Evolutionary conservation across 2,329 filamentous ascomycete genomes (phyloP).

Genomic region (Pseudocercospora cruenta): DNA sequence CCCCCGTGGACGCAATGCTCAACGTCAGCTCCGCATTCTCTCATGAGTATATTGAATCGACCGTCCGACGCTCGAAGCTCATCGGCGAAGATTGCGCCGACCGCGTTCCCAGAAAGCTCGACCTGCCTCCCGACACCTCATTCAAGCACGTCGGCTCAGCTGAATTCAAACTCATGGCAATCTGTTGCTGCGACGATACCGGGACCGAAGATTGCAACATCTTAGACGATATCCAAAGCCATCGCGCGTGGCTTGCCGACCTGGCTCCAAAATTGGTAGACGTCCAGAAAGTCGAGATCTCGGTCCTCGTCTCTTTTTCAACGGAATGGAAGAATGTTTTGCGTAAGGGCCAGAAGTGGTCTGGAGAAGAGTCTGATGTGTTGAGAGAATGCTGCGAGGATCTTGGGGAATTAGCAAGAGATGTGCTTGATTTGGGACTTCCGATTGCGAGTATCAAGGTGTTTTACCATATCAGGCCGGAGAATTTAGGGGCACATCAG

Average conservation of each 20-base stretch:
- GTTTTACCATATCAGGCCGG: background rate
- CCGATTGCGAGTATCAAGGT: background rate
- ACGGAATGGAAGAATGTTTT: background rate
- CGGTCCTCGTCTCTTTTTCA: background rate
- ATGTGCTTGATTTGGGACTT: background rate
- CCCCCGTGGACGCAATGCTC: background rate
- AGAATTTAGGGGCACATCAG: background rate
- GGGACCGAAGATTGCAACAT: background rate
- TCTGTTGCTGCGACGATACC: background rate
- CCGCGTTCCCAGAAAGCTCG: background rate
- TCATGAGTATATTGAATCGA: background rate
- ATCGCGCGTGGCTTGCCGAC: background rate
- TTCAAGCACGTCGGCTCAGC: background rate
- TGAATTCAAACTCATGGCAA: background rate
- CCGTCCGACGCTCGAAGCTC: background rate
- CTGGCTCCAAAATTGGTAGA: background rate
- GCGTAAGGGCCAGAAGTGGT: background rate
- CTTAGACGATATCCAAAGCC: background rate
- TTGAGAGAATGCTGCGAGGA: background rate
- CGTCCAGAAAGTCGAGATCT: background rate
- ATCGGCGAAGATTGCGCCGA: background rate
- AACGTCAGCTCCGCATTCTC: background rate
- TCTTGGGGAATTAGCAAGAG: background rate
- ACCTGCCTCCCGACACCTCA: background rate
- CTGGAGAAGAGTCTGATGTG: background rate